Base-by-base conservation (phyloP, 2,329 filamentous ascomycete species). In the Monosporascus sp. region DNA sequence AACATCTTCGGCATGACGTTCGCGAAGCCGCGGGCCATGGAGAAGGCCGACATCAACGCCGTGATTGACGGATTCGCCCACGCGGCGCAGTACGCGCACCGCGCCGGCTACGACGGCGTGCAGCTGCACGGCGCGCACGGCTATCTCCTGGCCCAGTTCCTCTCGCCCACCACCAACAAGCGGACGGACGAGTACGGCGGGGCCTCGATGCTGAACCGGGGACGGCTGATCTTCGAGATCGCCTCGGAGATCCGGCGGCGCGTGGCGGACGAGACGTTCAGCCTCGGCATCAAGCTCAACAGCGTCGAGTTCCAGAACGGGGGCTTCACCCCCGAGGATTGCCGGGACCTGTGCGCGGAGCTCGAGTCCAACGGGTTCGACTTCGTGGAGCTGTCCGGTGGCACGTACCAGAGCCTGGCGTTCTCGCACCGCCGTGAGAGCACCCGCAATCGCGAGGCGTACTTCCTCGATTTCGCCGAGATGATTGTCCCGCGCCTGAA, bases 341-440 rank as follows among this genome's bases (percentile, higher is more conserved):
- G 66, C 2, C 68, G 69, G 57, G 67, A 65, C 48, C 57, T 81
- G 24, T 79, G 75, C 24, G 69, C 88, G 37, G 75, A 79, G 52
- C 84, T 88, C 63, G 65, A 70, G 9, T 63, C 68, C 3, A 74
- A 71, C 38, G 79, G 72, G 2, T 69, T 89, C 3, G 86, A 89
- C 65, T 86, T 87, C 57, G 67, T 89, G 2, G 85, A 89, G 66
- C 77, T 89, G 31, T 83, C 78, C 38, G 86, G 86, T 0, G 86
- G 86, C 0, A 78, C 66, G 0, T 85, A 79, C 55, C 80, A 84
- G 60, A 71, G 82, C 51, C 79, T 79, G 0, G 61, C 58, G 52
- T 78, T 80, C 63, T 55, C 70, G 56, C 51, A 56, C 20, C 44
- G 38, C 11, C 51, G 31, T 16, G 68, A 70, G 27, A 73, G 75